Conservation (phyloP, 768 basidiomycete species). For the Calocera viscosa region DNA sequence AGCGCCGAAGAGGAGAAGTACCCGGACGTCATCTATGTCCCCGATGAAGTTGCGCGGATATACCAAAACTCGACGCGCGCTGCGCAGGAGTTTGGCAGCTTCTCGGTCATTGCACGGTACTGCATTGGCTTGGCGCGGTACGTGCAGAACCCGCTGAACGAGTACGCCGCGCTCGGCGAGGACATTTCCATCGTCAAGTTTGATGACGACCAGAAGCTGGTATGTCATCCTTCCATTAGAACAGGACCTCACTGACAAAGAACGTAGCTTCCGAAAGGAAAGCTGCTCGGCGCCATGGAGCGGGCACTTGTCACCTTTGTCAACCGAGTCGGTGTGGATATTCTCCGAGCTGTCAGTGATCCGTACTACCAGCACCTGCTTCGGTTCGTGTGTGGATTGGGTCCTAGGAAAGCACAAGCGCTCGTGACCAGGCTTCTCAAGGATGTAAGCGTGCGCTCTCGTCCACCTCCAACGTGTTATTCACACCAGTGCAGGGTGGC, state of each 20-base stretch:
- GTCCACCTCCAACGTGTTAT: neutral
- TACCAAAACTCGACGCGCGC: slow-evolving; percentile 87
- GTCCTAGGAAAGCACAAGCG: slow-evolving; percentile 83
- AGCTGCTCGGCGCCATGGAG: slow-evolving; percentile 68
- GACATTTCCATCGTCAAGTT: slow-evolving; percentile 77
- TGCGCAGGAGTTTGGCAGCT: slow-evolving; percentile 63
- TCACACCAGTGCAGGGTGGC: slow-evolving; percentile 49
- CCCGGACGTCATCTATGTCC: slow-evolving; percentile 61
- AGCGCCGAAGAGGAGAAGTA: slow-evolving; percentile 25
- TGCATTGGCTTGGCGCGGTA: slow-evolving; percentile 91
- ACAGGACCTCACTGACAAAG: slow-evolving; percentile 12
- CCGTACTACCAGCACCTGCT: slow-evolving; percentile 78
- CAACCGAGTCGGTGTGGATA: slow-evolving; percentile 88
- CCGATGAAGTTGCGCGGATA: slow-evolving; percentile 84
- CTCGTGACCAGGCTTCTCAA: slow-evolving; percentile 68
- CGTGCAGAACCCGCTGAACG: slow-evolving; percentile 84
- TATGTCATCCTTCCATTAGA: slow-evolving; percentile 28
- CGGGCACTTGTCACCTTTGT: slow-evolving; percentile 79
- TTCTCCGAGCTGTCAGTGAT: slow-evolving; percentile 85
- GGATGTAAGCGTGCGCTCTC: slow-evolving; percentile 56
- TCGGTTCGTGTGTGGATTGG: slow-evolving; percentile 84
- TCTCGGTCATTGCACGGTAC: slow-evolving; percentile 72
- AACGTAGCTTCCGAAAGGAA: slow-evolving; percentile 74
- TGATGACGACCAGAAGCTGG: slow-evolving; percentile 78
- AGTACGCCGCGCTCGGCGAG: slow-evolving; percentile 77